Conservation (phyloP, 2,329 filamentous ascomycete species). For the Phaeosphaeria sp. region DNA sequence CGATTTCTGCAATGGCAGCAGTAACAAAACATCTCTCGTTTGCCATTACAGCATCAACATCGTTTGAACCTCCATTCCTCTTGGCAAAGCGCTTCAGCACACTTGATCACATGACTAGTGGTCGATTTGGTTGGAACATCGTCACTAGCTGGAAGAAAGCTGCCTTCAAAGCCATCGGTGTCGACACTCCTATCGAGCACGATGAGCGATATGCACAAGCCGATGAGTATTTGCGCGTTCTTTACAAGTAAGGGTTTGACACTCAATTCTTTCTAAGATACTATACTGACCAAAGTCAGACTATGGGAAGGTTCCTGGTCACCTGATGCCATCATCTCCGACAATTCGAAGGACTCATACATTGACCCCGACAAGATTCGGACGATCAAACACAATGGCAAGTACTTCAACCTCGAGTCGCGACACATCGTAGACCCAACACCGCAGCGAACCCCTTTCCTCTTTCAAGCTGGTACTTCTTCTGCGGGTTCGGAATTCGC, state of each 20-base stretch:
- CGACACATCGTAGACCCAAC: slow-evolving; percentile 54
- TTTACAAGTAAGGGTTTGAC: slow-evolving; percentile 63
- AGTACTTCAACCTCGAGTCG: slow-evolving; percentile 58
- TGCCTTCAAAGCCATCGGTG: slow-evolving; percentile 68
- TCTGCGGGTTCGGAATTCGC: slow-evolving; percentile 64
- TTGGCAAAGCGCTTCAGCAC: slow-evolving; percentile 69
- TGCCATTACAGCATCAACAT: slow-evolving; percentile 68
- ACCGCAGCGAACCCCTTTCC: slow-evolving; percentile 49
- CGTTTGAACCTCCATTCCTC: slow-evolving; percentile 68
- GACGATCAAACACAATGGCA: slow-evolving; percentile 66
- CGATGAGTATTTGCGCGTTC: slow-evolving; percentile 69
- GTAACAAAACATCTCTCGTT: slow-evolving; percentile 70
- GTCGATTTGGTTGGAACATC: slow-evolving; percentile 71
- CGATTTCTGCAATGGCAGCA: slow-evolving; percentile 68
- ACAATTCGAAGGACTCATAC: slow-evolving; percentile 63
- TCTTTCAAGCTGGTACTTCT: slow-evolving; percentile 65
- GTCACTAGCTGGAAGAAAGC: slow-evolving; percentile 70
- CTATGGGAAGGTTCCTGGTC: slow-evolving; percentile 63
- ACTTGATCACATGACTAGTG: slow-evolving; percentile 67
- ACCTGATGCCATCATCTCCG: slow-evolving; percentile 62
- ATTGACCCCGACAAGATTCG: slow-evolving; percentile 66
- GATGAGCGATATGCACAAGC: slow-evolving; percentile 71
- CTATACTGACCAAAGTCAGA: slow-evolving; percentile 31
- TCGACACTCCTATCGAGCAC: slow-evolving; percentile 65
- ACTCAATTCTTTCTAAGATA: not conserved